Conservation (phyloP, 495 filamentous ascomycete species). For the Trichocladium uniseriatum region DNA sequence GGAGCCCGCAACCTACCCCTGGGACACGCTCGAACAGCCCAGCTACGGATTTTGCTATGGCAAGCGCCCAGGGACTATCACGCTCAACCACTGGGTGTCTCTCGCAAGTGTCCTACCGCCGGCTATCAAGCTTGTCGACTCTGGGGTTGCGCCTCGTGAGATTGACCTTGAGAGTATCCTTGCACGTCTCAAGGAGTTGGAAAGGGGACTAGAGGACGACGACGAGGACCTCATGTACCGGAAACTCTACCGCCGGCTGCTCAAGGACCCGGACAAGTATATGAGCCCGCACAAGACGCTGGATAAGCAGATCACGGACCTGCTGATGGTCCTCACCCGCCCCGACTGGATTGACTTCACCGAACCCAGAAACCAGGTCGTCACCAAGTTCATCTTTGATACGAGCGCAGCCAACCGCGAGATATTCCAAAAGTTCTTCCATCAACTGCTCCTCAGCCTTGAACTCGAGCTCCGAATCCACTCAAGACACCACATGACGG, state of each 20-base stretch:
- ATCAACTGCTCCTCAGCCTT: constrained; percentile 59
- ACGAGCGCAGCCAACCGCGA: constrained; percentile 36
- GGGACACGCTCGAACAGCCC: constrained; percentile 58
- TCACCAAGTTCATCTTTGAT: constrained; percentile 42
- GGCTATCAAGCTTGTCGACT: constrained; percentile 40
- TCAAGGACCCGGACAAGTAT: constrained; percentile 44
- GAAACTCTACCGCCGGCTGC: constrained; percentile 41
- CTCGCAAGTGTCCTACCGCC: constrained; percentile 41
- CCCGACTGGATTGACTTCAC: constrained; percentile 62
- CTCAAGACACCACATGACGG: constrained; percentile 41
- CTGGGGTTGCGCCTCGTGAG: constrained; percentile 43
- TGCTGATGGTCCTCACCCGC: constrained; percentile 53
- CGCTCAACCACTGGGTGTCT: constrained; percentile 49
- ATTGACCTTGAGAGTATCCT: constrained; percentile 44
- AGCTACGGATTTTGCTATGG: constrained; percentile 54
- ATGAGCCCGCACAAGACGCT: constrained; percentile 45
- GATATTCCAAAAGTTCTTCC: constrained; percentile 54
- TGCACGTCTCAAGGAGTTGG: constrained; percentile 46
- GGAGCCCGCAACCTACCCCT: constrained; percentile 38
- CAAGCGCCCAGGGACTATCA: constrained; percentile 48
- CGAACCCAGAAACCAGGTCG: constrained; percentile 50
- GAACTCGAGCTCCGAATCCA: constrained; percentile 58
- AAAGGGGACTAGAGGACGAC: constrained; percentile 49
- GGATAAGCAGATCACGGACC: constrained; percentile 57
- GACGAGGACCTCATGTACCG: constrained; percentile 45